A percentile compares a stretch with the other conserved stretches of the same genome.
phyloP scores from a whole-genome alignment of 2,329 filamentous ascomycete species.

The Scytalidium lignicola region DNA sequence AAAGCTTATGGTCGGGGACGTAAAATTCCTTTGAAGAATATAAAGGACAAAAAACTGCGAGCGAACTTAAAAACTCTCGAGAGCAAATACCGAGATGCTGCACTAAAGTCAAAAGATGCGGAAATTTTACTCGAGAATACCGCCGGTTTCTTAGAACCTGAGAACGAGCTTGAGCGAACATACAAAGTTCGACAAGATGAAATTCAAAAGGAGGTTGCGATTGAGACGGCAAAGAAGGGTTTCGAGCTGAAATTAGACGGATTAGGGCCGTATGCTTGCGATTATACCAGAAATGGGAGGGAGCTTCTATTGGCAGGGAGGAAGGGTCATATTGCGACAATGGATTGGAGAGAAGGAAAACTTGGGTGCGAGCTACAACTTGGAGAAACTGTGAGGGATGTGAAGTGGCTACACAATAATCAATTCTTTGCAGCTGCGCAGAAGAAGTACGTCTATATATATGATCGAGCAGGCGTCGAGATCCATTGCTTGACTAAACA shows the following conservation, averaged over 20 bases:
- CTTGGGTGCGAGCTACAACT: conserved; percentile 88
- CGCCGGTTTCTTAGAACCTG: conserved; percentile 79
- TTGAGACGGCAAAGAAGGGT: conserved; percentile 85
- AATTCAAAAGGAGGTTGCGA: conserved; percentile 65
- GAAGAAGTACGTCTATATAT: conserved; percentile 96
- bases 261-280: conserved; percentile 80
- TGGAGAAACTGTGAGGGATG: conserved; percentile 83
- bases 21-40: conserved; percentile 63
- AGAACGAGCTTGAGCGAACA: conserved; percentile 82
- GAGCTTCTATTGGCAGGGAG: conserved; percentile 80
- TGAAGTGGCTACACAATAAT: conserved; percentile 90
- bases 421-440: conserved; percentile 93
- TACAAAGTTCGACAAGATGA: conserved; percentile 91
- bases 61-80: conserved; percentile 75
- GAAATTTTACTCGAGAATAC: conserved; percentile 90
- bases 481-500: conserved; percentile 88
- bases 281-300: conserved; percentile 86
- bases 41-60: conserved; percentile 87
- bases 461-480: conserved; percentile 86
- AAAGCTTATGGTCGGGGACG: conserved; percentile 80
- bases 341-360: conserved; percentile 94
- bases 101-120: conserved; percentile 84
- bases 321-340: conserved; percentile 91
- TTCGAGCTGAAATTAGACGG: conserved; percentile 83
- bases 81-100: conserved; percentile 73